Percentiles rank a stretch among this genome's conserved stretches.
Conservation (phyloP, 306 rosid species). For the Quercus parvula region DNA sequence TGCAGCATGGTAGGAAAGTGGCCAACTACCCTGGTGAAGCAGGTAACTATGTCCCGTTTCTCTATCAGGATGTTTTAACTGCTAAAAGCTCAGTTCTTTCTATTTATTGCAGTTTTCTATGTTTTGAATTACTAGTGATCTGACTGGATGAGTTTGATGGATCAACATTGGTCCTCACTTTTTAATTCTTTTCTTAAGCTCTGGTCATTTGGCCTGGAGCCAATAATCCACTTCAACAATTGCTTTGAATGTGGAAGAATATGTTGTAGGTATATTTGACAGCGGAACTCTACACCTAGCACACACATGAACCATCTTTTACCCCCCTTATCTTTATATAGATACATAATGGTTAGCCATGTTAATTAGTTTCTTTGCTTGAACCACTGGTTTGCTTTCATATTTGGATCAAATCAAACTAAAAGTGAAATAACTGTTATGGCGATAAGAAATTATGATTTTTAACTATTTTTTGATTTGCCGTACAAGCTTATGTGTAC, state of each 20-base stretch:
- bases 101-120: neutral
- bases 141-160: neutral
- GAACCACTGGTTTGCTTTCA: slow-evolving; percentile 22
- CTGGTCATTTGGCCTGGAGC: neutral
- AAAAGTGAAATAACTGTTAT: neutral
- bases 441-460: neutral
- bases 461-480: neutral
- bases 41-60: neutral
- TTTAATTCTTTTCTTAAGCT: neutral
- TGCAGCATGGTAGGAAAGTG: neutral
- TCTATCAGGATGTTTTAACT: neutral
- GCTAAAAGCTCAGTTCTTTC: neutral
- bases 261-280: neutral
- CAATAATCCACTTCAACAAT: neutral
- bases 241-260: neutral
- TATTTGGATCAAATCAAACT: slow-evolving; percentile 4
- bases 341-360: slow-evolving; percentile 26
- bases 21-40: neutral
- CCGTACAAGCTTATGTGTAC: neutral
- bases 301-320: neutral
- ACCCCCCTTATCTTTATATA: slow-evolving; percentile 6
- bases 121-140: neutral
- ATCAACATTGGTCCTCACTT: neutral
- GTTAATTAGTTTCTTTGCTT: slow-evolving; percentile 27
- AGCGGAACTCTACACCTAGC: neutral